Percentiles rank a stretch among this genome's conserved stretches.
These are phyloP conservation scores for Parietichytrium sp. DNA, from an alignment of 108 stramenopile species.

Conservation along the genomic window DNA sequence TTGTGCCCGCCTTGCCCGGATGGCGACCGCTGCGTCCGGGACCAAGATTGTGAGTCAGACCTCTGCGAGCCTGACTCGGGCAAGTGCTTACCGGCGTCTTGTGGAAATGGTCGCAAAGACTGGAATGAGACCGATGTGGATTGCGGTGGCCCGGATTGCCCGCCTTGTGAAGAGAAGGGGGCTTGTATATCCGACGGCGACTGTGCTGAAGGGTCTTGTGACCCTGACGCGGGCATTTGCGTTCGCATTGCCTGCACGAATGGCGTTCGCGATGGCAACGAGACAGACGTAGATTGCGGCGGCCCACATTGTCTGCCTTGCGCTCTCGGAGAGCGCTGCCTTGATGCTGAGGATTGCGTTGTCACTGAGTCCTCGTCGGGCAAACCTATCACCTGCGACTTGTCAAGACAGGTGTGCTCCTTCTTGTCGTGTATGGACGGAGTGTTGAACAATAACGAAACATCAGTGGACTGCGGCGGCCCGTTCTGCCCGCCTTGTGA, in stretches of 20 bases:
- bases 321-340: background rate
- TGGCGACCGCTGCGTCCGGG: background rate
- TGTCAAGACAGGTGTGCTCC: background rate
- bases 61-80: background rate
- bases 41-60: conserved; percentile 13
- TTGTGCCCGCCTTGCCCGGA: background rate
- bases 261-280: conserved; percentile 42
- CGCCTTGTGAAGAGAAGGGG: background rate
- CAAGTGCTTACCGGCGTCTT: conserved; percentile 25
- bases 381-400: background rate
- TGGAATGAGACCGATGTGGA: conserved; percentile 41
- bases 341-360: background rate
- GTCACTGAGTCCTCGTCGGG: no score
- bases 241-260: conserved; percentile 28
- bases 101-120: conserved; percentile 36
- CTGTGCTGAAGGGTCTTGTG: conserved; percentile 18
- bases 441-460: conserved; percentile 38
- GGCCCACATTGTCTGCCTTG: conserved; percentile 34
- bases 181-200: conserved; percentile 12
- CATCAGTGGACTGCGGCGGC: conserved; percentile 39
- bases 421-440: conserved; percentile 40
- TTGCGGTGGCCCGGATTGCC: conserved; percentile 39
- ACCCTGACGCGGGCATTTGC: background rate
- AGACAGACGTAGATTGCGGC: conserved; percentile 42
- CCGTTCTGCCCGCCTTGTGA: conserved; percentile 13